Conservation (phyloP, 2,329 filamentous ascomycete genomes). For the Rutstroemia sp. region DNA sequence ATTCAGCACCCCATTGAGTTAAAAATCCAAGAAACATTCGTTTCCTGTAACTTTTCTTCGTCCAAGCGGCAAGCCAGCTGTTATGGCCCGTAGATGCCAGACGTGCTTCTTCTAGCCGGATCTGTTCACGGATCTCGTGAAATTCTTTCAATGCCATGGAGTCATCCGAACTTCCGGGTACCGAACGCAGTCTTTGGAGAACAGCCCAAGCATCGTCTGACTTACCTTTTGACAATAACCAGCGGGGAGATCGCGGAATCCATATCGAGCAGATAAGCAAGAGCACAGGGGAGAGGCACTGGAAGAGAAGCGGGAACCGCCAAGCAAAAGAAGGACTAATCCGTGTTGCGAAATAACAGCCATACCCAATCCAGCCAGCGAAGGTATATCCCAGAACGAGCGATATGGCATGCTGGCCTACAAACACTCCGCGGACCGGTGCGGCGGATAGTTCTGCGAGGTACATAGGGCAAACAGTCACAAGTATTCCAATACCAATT, state of each 20-base stretch:
- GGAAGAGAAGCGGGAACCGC: constrained; percentile 22
- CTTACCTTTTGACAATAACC: constrained; percentile 28
- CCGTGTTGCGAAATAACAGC: constrained; percentile 24
- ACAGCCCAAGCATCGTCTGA: constrained; percentile 17
- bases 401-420: constrained; percentile 27
- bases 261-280: constrained; percentile 21
- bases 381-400: constrained; percentile 25
- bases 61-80: background rate
- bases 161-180: constrained; percentile 20
- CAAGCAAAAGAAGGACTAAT: constrained; percentile 16
- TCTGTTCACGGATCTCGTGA: constrained; percentile 27
- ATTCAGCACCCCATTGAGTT: constrained; percentile 5
- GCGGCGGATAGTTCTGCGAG: constrained; percentile 24
- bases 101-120: constrained; percentile 20
- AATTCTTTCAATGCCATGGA: constrained; percentile 25
- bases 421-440: constrained; percentile 23
- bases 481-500: constrained; percentile 6
- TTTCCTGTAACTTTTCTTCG: constrained; percentile 8
- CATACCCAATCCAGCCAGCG: constrained; percentile 25
- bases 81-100: background rate
- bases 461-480: constrained; percentile 15
- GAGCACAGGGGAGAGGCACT: constrained; percentile 20
- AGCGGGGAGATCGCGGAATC: constrained; percentile 27
- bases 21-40: constrained; percentile 9
- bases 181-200: constrained; percentile 20